A percentile compares a stretch with the other conserved stretches of the same genome.
Conservation (phyloP, 2,329 filamentous ascomycete species). For the Allantophomopsis lycopodina region DNA sequence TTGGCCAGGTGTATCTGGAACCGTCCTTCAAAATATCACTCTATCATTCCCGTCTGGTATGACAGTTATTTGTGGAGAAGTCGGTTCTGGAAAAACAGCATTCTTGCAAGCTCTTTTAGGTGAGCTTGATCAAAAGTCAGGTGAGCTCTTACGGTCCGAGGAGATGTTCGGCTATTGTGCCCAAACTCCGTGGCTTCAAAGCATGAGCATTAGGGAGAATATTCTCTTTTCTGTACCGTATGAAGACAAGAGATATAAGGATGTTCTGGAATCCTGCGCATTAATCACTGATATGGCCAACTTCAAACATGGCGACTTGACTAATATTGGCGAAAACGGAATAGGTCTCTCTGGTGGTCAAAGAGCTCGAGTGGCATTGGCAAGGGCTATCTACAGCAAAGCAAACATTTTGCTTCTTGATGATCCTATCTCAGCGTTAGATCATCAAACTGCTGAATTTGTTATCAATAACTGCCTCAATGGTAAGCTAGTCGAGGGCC, state of each 20-base stretch:
- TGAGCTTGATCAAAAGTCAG: conserved; percentile 15
- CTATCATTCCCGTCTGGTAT: conserved; percentile 41
- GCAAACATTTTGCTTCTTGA: conserved; percentile 20
- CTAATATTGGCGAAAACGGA: conserved; percentile 53
- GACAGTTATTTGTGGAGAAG: conserved; percentile 46
- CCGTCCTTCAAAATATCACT: conserved; percentile 38
- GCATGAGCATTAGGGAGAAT: conserved; percentile 25
- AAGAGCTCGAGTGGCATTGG: conserved; percentile 52
- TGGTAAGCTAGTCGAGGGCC: conserved; percentile 36
- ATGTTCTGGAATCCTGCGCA: conserved; percentile 52
- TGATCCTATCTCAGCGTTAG: conserved; percentile 20
- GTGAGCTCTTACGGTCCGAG: conserved; percentile 30
- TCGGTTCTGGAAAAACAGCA: conserved; percentile 48
- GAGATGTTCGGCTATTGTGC: conserved; percentile 29
- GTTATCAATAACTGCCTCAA: conserved; percentile 51
- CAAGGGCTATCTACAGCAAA: conserved; percentile 30
- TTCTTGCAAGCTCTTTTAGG: conserved; percentile 16
- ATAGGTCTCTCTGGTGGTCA: conserved; percentile 56
- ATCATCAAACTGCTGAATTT: conserved; percentile 20
- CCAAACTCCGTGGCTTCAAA: conserved; percentile 30
- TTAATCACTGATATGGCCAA: conserved; percentile 48
- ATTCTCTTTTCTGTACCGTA: conserved; percentile 24
- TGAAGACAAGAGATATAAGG: conserved; percentile 44
- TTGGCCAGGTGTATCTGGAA: conserved; percentile 56
- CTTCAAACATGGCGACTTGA: conserved; percentile 44